Evolutionary conservation across 1,139 yeast species (phyloP).

Genomic region (Scheffersomyces parashehatae): DNA sequence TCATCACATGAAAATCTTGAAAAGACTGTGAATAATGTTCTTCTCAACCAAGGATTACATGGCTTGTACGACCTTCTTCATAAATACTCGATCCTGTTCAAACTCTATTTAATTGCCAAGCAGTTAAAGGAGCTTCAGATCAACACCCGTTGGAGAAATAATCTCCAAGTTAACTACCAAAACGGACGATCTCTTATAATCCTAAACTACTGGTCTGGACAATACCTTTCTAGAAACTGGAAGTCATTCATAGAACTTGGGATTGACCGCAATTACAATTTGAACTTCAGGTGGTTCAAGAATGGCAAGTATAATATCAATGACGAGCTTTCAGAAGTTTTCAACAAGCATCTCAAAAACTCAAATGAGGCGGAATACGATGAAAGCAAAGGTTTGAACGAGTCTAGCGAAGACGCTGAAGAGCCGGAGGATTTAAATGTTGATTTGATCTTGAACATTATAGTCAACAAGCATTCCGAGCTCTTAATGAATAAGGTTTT

Average conservation of each 20-base stretch:
- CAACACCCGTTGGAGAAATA: conserved; percentile 62
- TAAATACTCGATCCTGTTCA: conserved; percentile 70
- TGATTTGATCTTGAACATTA: conserved; percentile 34
- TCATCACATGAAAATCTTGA: conserved; percentile 51
- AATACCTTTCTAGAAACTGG: conserved; percentile 37
- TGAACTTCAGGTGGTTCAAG: conserved; percentile 68
- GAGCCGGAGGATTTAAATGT: conserved; percentile 35
- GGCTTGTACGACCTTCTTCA: conserved; percentile 71
- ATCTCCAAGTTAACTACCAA: conserved; percentile 64
- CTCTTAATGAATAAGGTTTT: conserved; percentile 26
- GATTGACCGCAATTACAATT: conserved; percentile 49
- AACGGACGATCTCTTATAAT: conserved; percentile 62
- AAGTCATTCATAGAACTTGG: conserved; percentile 67
- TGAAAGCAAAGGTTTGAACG: conserved; percentile 2
- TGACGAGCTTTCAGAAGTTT: not conserved
- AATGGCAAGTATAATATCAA: conserved; percentile 45
- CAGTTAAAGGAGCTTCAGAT: conserved; percentile 59
- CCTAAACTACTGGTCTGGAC: conserved; percentile 70
- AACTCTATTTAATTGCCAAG: conserved; percentile 66
- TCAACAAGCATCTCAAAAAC: not conserved
- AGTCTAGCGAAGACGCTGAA: conserved; percentile 15
- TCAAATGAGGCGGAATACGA: conserved; percentile 5
- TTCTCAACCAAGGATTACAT: conserved; percentile 52
- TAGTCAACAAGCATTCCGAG: conserved; percentile 43
- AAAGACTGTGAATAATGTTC: conserved; percentile 54